Percentiles rank a stretch among this genome's conserved stretches.
These are phyloP conservation scores for Epichloe bromicola DNA, from an alignment of 2,329 filamentous ascomycete genomes.

Conservation along the genomic window DNA sequence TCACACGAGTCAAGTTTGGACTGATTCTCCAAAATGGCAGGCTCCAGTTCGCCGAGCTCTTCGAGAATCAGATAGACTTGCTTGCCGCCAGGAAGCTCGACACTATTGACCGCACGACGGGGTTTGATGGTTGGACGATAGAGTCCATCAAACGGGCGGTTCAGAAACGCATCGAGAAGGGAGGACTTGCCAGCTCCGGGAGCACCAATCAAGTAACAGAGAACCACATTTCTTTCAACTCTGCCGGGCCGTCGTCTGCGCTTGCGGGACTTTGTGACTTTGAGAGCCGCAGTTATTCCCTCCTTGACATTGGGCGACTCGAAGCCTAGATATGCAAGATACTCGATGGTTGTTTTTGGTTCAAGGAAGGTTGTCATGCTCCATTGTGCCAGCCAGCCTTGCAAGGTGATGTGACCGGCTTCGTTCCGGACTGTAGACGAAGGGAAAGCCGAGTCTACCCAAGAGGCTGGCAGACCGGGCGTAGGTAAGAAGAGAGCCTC, in stretches of 20 bases:
- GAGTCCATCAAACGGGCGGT: conserved; percentile 67
- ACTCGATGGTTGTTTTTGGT: conserved; percentile 88
- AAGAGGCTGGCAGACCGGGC: conserved; percentile 74
- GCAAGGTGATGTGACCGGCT: conserved; percentile 84
- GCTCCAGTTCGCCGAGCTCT: conserved; percentile 90
- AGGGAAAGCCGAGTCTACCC: conserved; percentile 81
- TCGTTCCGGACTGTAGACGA: conserved; percentile 92
- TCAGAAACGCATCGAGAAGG: conserved; percentile 81
- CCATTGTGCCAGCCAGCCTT: conserved; percentile 98
- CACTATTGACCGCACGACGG: conserved; percentile 85
- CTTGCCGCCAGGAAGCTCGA: conserved; percentile 88
- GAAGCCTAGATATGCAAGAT: conserved; percentile 91
- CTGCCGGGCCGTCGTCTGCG: conserved; percentile 67
- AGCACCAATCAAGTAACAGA: conserved; percentile 84
- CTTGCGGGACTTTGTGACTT: conserved; percentile 86
- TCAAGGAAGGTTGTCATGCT: conserved; percentile 98
- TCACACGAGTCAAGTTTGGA: conserved; percentile 86
- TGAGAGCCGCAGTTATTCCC: conserved; percentile 70
- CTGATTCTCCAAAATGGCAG: conserved; percentile 84
- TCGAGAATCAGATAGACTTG: conserved; percentile 95
- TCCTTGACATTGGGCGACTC: conserved; percentile 67
- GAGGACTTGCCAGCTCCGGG: conserved; percentile 82
- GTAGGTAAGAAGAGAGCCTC: conserved; percentile 83
- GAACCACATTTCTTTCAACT: conserved; percentile 86
- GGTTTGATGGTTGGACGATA: conserved; percentile 95